Evolutionary conservation across 805 yeast genomes (phyloP).

Genomic region (Tanozyma kutaoensis): DNA sequence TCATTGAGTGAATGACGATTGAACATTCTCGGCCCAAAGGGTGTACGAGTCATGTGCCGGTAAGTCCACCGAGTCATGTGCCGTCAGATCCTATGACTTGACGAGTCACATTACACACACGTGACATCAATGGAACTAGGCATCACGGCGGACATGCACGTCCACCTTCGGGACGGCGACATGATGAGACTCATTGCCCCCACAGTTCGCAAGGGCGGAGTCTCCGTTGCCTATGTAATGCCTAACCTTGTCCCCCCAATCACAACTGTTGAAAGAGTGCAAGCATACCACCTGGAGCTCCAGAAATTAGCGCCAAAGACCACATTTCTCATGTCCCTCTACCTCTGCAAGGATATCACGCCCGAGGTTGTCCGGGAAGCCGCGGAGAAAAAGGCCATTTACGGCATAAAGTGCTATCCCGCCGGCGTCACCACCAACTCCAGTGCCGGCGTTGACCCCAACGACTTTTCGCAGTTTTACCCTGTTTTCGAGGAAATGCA

Average conservation of each 20-base stretch:
- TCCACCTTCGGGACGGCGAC: conserved; percentile 84
- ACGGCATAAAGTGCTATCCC: conserved; percentile 94
- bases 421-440: conserved; percentile 99
- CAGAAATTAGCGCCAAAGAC: conserved; percentile 65
- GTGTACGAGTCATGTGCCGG: no score
- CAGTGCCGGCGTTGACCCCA: conserved; percentile 81
- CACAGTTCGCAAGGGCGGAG: conserved; percentile 80
- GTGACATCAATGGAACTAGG: conserved; percentile 51
- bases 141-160: conserved; percentile 84
- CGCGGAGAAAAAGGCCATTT: conserved; percentile 49
- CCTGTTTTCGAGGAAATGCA: conserved; percentile 88
- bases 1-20: no score
- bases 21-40: no score
- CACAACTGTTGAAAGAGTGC: conserved; percentile 60
- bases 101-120: no score
- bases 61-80: no score
- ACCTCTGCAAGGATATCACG: conserved; percentile 63
- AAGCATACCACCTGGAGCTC: conserved; percentile 52
- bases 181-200: conserved; percentile 93
- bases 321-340: conserved; percentile 84
- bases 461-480: conserved; percentile 78
- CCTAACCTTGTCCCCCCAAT: conserved; percentile 93
- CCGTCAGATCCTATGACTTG: no score
- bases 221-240: conserved; percentile 87
- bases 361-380: conserved; percentile 80